These are phyloP conservation scores for Akebia trifoliata DNA, from an alignment of 164 flowering plant genomes.

Conservation along the genomic window DNA sequence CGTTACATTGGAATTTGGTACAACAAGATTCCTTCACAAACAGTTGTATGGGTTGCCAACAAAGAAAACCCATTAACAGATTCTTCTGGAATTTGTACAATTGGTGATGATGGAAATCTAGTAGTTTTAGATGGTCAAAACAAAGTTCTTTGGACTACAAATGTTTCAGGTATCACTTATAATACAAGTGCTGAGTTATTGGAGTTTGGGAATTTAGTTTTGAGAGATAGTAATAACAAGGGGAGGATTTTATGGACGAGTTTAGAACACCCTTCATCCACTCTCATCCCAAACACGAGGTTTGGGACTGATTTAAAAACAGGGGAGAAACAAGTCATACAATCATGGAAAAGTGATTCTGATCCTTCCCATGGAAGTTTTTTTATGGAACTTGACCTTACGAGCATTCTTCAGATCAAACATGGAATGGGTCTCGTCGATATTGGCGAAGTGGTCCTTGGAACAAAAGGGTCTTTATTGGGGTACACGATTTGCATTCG, in stretches of 20 bases:
- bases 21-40: too few species aligned
- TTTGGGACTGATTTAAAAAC: slow-evolving; percentile 7
- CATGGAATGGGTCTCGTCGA: slow-evolving; percentile 22
- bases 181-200: background rate
- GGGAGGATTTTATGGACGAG: background rate
- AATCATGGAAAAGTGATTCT: slow-evolving; percentile 25
- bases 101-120: slow-evolving; percentile 2
- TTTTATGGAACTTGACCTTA: slow-evolving; percentile 12
- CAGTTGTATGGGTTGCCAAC: too few species aligned
- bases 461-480: slow-evolving; percentile 25
- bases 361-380: slow-evolving; percentile 34
- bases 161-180: background rate
- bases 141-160: slow-evolving; percentile 2
- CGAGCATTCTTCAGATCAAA: slow-evolving; percentile 15
- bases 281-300: slow-evolving; percentile 19
- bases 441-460: slow-evolving; percentile 38
- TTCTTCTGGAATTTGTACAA: too few species aligned
- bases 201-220: slow-evolving; percentile 3
- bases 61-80: too few species aligned
- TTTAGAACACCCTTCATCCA: slow-evolving; percentile 10
- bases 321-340: slow-evolving; percentile 8
- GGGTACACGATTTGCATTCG: slow-evolving; percentile 15
- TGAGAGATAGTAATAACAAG: background rate
- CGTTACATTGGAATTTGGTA: too few species aligned
- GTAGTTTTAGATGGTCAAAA: slow-evolving; percentile 5